Evolutionary conservation across 441 rosid genomes (phyloP).

Genomic region (Metrosideros polymorpha): DNA sequence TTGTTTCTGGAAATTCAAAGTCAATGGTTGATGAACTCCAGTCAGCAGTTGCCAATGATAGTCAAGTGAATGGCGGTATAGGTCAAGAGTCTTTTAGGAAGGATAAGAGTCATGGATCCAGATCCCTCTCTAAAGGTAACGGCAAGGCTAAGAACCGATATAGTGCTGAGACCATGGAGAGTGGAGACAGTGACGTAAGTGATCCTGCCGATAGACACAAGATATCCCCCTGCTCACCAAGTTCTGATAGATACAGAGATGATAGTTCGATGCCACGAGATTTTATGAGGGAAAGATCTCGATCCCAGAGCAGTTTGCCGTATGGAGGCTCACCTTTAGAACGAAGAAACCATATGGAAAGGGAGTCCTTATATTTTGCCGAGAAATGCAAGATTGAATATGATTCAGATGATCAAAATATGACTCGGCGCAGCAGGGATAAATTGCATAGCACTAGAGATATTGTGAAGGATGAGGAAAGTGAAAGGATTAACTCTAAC

Average conservation of each 20-base stretch:
- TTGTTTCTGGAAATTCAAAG: neutral
- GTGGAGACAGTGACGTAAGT: constrained; percentile 13
- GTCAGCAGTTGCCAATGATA: constrained; percentile 9
- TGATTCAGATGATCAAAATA: constrained; percentile 21
- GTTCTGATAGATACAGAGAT: constrained; percentile 25
- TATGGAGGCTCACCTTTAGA: constrained; percentile 36
- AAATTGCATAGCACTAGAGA: constrained; percentile 25
- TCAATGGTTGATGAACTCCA: constrained; percentile 6
- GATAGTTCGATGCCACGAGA: constrained; percentile 41
- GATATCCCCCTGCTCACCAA: constrained; percentile 20
- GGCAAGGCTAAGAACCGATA: constrained; percentile 20
- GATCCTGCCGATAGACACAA: constrained; percentile 19
- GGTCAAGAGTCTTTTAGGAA: constrained; percentile 10
- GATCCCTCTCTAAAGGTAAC: constrained; percentile 22
- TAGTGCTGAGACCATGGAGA: constrained; percentile 18
- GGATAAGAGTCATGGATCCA: constrained; percentile 12
- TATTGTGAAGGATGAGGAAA: constrained; percentile 24
- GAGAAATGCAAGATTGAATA: constrained; percentile 1
- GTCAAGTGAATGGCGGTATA: constrained; percentile 20
- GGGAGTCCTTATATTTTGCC: constrained; percentile 1
- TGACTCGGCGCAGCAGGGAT: constrained; percentile 16
- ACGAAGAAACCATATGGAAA: constrained; percentile 18
- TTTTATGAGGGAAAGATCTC: constrained; percentile 41
- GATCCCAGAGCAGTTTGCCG: constrained; percentile 22
- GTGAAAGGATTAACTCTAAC: constrained; percentile 25